A percentile compares a stretch with the other conserved stretches of the same genome.
These are phyloP conservation scores for Oenanthe javanica DNA, from an alignment of 140 eudicot genomes.

Conservation along the genomic window DNA sequence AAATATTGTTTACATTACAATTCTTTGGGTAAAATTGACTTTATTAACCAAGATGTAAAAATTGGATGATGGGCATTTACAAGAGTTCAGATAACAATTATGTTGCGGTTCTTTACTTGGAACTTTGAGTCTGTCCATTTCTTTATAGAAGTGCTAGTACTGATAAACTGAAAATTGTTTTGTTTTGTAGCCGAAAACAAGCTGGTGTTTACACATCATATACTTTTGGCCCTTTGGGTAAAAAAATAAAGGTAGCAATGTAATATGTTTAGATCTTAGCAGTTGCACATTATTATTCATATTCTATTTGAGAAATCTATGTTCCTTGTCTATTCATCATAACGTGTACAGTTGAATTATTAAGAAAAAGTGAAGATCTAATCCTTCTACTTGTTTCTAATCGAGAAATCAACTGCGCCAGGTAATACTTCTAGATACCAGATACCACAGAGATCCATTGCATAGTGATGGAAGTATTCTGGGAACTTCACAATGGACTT, in stretches of 20 bases:
- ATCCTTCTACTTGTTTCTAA: conserved; percentile 9
- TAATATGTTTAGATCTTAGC: not conserved
- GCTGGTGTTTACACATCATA: conserved; percentile 75
- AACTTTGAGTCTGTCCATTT: not conserved
- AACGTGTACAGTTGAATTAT: not conserved
- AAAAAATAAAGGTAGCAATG: conserved; percentile 43
- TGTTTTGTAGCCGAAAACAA: conserved; percentile 46
- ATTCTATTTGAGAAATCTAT: not conserved
- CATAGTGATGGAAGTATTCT: conserved; percentile 56
- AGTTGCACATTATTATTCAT: not conserved
- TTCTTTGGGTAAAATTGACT: not conserved
- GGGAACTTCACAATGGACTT: conserved; percentile 54
- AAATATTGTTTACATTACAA: not conserved
- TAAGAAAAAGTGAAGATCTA: not conserved
- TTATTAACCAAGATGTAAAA: not conserved
- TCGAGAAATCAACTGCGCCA: conserved; percentile 13
- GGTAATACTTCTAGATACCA: conserved; percentile 68
- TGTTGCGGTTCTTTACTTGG: not conserved
- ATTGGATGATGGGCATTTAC: not conserved
- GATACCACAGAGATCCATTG: conserved; percentile 70
- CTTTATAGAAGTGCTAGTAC: conserved; percentile 6
- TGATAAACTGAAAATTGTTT: conserved; percentile 6
- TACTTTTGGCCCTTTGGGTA: conserved; percentile 59
- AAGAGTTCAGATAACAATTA: not conserved
- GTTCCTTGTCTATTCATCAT: not conserved